These are phyloP conservation scores for Penicillium bialowiezense DNA, from an alignment of 495 filamentous ascomycete species.

Conservation along the genomic window DNA sequence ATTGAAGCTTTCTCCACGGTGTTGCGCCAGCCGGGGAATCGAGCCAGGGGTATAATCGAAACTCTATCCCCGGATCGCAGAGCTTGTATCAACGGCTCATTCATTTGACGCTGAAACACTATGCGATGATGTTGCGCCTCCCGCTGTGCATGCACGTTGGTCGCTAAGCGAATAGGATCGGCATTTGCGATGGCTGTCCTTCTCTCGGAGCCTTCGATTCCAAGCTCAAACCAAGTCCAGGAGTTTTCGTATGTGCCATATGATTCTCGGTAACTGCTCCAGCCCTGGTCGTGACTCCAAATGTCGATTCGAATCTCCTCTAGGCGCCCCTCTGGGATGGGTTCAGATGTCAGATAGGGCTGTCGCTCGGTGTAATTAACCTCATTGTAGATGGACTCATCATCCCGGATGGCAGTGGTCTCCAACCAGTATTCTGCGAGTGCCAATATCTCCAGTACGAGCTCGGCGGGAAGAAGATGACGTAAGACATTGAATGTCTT, in stretches of 20 bases:
- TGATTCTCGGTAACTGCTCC: slow-evolving; percentile 27
- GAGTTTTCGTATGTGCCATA: slow-evolving; percentile 41
- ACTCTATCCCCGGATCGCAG: not conserved
- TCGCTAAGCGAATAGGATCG: not conserved
- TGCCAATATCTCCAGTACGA: slow-evolving; percentile 3
- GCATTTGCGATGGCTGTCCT: not conserved
- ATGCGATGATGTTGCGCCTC: not conserved
- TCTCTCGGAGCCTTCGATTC: slow-evolving; percentile 40
- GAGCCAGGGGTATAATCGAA: not conserved
- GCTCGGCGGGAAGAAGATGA: not conserved
- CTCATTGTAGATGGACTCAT: not conserved
- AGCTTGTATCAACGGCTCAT: not conserved
- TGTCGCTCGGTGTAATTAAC: not conserved
- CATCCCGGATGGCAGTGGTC: not conserved
- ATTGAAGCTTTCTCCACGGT: slow-evolving; percentile 1
- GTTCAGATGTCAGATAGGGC: slow-evolving; percentile 1
- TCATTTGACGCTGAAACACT: not conserved
- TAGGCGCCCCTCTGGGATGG: not conserved
- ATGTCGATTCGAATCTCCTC: slow-evolving; percentile 57
- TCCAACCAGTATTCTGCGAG: slow-evolving; percentile 2
- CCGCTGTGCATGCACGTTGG: slow-evolving; percentile 1
- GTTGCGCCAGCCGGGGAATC: slow-evolving; percentile 1
- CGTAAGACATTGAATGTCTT: not conserved
- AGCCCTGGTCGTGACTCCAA: slow-evolving; percentile 55
- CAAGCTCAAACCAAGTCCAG: slow-evolving; percentile 62